These are phyloP conservation scores for Boletus semigastroideus DNA, from an alignment of 1,284 basidiomycete species.

Conservation along the genomic window DNA sequence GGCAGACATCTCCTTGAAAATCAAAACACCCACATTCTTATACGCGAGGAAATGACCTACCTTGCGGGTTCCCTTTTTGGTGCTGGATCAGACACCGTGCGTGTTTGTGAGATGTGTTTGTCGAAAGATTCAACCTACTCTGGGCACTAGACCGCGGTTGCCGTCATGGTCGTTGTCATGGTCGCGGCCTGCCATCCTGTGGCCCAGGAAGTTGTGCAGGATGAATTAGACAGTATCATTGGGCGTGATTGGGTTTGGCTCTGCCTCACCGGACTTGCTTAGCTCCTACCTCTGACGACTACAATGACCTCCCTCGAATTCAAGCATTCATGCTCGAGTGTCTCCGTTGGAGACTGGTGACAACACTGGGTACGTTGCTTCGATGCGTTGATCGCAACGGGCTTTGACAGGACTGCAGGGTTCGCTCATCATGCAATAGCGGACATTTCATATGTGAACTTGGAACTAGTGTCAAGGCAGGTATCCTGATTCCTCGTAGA, in stretches of 20 bases:
- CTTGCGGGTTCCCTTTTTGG: conserved; percentile 44
- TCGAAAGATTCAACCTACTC: background rate
- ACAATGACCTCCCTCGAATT: conserved; percentile 37
- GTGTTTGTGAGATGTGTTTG: conserved; percentile 2
- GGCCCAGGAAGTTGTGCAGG: conserved; percentile 41
- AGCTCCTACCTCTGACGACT: conserved; percentile 44
- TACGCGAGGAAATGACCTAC: conserved; percentile 38
- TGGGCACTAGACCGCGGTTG: conserved; percentile 38
- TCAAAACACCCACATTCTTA: conserved; percentile 28
- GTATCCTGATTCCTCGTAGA: conserved; percentile 19
- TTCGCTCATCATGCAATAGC: conserved; percentile 31
- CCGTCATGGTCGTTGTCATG: conserved; percentile 46
- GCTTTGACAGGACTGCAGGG: conserved; percentile 18
- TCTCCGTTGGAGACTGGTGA: conserved; percentile 46
- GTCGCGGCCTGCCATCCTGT: conserved; percentile 48
- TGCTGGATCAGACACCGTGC: conserved; percentile 44
- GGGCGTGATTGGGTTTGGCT: conserved; percentile 30
- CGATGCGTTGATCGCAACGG: background rate
- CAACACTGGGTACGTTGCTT: conserved; percentile 26
- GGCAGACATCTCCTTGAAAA: conserved; percentile 33
- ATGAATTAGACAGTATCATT: conserved; percentile 44
- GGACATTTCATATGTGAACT: conserved; percentile 33
- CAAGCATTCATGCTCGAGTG: conserved; percentile 46
- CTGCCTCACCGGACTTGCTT: background rate
- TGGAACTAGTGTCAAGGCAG: background rate